Conservation (phyloP, 768 basidiomycete species). For the Pulveroboletus sp. region DNA sequence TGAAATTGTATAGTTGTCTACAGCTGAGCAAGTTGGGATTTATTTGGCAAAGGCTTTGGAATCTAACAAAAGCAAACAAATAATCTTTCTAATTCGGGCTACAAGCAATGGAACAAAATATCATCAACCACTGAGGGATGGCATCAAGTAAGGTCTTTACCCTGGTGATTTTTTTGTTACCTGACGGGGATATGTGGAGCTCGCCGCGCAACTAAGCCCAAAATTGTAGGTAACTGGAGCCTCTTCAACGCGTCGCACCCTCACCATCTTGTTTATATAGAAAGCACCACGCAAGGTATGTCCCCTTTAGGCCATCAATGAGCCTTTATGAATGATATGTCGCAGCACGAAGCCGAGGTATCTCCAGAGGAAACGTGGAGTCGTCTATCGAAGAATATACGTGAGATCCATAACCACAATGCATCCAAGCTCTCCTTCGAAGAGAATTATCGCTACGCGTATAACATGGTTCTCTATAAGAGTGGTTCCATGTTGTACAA, state of each 20-base stretch:
- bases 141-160: conserved; percentile 25
- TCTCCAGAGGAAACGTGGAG: conserved; percentile 84
- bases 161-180: background rate
- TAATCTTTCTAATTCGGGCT: conserved; percentile 10
- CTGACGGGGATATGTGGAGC: conserved; percentile 19
- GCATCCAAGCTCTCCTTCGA: conserved; percentile 86
- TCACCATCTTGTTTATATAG: conserved; percentile 25
- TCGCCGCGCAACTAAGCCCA: conserved; percentile 34
- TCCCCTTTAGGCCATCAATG: background rate
- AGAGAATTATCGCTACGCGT: conserved; percentile 90
- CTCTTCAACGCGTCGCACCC: conserved; percentile 15
- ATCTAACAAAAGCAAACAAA: conserved; percentile 33
- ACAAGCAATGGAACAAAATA: conserved; percentile 13
- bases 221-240: conserved; percentile 37
- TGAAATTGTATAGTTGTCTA: background rate
- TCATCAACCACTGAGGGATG: conserved; percentile 18
- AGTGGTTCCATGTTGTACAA: conserved; percentile 83
- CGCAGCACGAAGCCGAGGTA: conserved; percentile 67
- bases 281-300: conserved; percentile 46
- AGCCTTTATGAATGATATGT: background rate
- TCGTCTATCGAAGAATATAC: conserved; percentile 76
- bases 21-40: background rate
- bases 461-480: conserved; percentile 89
- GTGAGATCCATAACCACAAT: conserved; percentile 93
- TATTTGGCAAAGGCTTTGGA: conserved; percentile 31